A percentile compares a stretch with the other conserved stretches of the same genome.
phyloP scores from a whole-genome alignment of 768 basidiomycete genomes.

The Leccinum disarticulatum region DNA sequence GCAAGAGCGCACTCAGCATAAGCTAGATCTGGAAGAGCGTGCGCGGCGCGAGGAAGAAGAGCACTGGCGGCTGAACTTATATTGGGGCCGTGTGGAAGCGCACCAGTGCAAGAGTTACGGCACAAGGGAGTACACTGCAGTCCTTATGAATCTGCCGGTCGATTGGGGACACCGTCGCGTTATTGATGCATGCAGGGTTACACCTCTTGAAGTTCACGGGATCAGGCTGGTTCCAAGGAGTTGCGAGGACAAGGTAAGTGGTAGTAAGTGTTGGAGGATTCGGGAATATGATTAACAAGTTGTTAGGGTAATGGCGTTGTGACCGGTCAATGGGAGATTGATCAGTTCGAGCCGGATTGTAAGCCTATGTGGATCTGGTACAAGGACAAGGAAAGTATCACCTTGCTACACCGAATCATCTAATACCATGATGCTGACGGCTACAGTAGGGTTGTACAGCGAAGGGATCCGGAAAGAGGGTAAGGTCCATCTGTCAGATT shows the following conservation, averaged over 20 bases:
- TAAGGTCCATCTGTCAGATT: background rate
- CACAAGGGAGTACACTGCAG: conserved; percentile 31
- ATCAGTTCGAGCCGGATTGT: no score
- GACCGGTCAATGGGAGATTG: conserved; percentile 16
- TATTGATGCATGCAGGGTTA: conserved; percentile 28
- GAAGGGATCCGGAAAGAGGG: conserved; percentile 26
- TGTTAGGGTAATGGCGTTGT: conserved; percentile 16
- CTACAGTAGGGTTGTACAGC: conserved; percentile 26
- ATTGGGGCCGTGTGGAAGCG: conserved; percentile 18
- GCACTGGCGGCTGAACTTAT: conserved; percentile 21
- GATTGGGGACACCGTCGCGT: conserved; percentile 15
- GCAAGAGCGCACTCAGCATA: conserved; percentile 18
- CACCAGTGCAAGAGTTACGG: conserved; percentile 30
- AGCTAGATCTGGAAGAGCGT: conserved; percentile 18
- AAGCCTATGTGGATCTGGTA: conserved; percentile 25
- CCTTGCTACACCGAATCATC: background rate
- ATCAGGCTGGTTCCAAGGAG: conserved; percentile 11
- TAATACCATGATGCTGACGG: background rate
- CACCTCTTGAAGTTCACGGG: conserved; percentile 27
- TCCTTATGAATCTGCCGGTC: conserved; percentile 29
- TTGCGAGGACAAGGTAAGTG: conserved; percentile 26
- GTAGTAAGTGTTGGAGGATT: background rate
- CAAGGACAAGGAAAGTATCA: conserved; percentile 29
- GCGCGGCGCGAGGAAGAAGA: conserved; percentile 20
- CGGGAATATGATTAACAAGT: background rate